Percentiles rank a stretch among this genome's conserved stretches.
Evolutionary conservation across 2,329 filamentous ascomycete species (phyloP).

Genomic region (Tolypocladium cylindrosporum): DNA sequence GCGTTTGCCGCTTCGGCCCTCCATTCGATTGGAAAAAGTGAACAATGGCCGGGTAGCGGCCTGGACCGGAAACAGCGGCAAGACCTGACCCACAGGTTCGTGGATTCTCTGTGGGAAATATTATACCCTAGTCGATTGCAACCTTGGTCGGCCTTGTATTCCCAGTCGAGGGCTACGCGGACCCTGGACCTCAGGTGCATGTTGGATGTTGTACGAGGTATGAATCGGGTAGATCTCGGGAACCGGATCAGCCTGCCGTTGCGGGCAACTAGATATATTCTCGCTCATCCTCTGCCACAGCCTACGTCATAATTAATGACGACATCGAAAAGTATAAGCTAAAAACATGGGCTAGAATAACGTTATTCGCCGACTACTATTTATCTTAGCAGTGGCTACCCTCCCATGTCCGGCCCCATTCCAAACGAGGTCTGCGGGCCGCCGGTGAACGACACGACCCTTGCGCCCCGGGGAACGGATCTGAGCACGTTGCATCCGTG

Average conservation of each 20-base stretch:
- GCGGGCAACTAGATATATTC: not conserved
- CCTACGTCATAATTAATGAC: too few relatives aligned
- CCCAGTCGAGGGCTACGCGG: not conserved
- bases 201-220: not conserved
- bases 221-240: not conserved
- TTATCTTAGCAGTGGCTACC: not conserved
- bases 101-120: not conserved
- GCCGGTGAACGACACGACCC: not conserved
- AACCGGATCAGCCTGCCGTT: not conserved
- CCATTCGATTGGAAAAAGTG: too few relatives aligned
- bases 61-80: not conserved
- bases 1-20: too few relatives aligned
- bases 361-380: not conserved
- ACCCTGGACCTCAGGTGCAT: not conserved
- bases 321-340: too few relatives aligned
- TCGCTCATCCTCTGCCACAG: too few relatives aligned
- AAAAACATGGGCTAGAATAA: not conserved
- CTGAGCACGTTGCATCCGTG: conserved; percentile 19
- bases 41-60: not conserved
- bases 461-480: not conserved
- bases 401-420: not conserved
- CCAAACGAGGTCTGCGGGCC: not conserved
- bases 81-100: not conserved
- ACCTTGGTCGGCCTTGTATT: not conserved
- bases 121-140: not conserved